Evolutionary conservation across 768 basidiomycete species (phyloP).

Genomic region (Lactifluus piperatus): DNA sequence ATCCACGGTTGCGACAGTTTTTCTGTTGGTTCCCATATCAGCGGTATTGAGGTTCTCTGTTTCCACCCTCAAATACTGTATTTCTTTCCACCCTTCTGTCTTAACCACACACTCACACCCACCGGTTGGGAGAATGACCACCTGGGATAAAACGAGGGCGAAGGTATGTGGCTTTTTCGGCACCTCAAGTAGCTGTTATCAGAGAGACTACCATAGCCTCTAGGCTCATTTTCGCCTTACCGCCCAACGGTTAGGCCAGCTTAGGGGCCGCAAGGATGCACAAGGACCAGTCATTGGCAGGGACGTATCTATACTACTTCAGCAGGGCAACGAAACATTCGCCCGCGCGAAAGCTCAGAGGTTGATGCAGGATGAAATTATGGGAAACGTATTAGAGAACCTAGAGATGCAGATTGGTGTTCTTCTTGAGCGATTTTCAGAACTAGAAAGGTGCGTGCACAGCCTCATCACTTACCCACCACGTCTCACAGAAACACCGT

Average conservation of each 20-base stretch:
- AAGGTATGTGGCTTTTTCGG: constrained; percentile 23
- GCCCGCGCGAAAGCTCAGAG: constrained; percentile 70
- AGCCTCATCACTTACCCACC: background rate
- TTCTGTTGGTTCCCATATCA: background rate
- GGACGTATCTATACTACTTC: constrained; percentile 60
- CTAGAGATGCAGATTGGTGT: constrained; percentile 61
- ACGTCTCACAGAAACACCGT: background rate
- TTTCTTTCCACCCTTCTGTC: background rate
- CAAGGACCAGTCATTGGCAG: constrained; percentile 50
- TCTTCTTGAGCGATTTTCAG: constrained; percentile 47
- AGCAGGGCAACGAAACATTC: constrained; percentile 48
- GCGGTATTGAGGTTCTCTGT: background rate
- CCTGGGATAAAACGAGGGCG: constrained; percentile 28
- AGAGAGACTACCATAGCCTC: constrained; percentile 10
- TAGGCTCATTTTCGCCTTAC: constrained; percentile 58
- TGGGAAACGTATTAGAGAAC: constrained; percentile 53
- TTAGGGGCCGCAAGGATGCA: constrained; percentile 63
- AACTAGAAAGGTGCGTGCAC: constrained; percentile 43
- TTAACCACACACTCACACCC: background rate
- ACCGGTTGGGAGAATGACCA: constrained; percentile 17
- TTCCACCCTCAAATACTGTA: background rate
- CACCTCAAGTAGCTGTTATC: background rate
- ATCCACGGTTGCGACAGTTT: background rate
- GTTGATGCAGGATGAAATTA: constrained; percentile 52
- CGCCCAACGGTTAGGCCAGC: constrained; percentile 55